These are phyloP conservation scores for Myxozyma monticola DNA, from an alignment of 805 yeast genomes.

Conservation along the genomic window DNA sequence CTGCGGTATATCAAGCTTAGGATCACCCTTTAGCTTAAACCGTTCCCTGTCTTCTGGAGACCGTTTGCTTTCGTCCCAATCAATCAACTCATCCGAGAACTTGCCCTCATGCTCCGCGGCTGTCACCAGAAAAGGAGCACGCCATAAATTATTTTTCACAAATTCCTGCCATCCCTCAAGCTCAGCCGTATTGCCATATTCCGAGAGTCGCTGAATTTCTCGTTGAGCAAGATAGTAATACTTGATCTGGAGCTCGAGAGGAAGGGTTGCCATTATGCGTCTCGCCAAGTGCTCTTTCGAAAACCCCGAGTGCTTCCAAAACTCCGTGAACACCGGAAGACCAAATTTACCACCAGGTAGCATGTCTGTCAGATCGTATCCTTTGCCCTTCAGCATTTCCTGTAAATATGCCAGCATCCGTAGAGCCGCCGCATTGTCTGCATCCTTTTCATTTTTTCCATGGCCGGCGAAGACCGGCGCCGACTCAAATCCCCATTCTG, in stretches of 20 bases:
- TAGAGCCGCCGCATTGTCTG: neutral
- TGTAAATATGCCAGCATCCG: neutral
- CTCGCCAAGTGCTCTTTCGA: too few species aligned
- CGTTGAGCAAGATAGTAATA: neutral
- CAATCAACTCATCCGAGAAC: too few species aligned
- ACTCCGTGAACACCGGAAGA: neutral
- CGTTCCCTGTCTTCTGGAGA: too few species aligned
- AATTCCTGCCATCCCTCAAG: conserved; percentile 5
- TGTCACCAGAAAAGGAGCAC: too few species aligned
- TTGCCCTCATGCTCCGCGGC: too few species aligned
- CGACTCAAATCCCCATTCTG: neutral
- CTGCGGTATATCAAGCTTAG: too few species aligned
- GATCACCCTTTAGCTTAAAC: too few species aligned
- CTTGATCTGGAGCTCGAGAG: neutral
- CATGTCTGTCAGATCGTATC: conserved; percentile 1
- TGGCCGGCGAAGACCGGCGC: neutral
- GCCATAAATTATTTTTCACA: neutral
- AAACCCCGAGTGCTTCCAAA: too few species aligned
- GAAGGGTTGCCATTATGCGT: neutral
- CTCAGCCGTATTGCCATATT: neutral
- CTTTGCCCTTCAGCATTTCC: neutral
- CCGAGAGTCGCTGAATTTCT: conserved; percentile 2
- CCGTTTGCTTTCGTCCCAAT: too few species aligned
- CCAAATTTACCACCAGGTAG: neutral
- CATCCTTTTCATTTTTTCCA: neutral